phyloP scores from a whole-genome alignment of 257 asterid genomes.

The Nyctanthes arbortristis region DNA sequence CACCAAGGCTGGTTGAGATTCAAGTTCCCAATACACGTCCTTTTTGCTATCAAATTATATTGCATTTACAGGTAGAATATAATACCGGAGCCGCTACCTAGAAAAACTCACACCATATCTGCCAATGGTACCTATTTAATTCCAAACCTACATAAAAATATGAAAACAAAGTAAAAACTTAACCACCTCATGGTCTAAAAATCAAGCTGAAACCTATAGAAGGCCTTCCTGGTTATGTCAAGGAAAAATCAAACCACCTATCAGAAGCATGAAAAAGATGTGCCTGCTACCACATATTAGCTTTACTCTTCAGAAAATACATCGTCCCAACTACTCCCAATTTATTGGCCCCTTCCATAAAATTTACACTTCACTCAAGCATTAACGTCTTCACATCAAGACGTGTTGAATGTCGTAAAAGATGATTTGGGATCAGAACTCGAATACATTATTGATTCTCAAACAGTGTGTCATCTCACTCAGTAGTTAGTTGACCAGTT shows the following conservation, averaged over 20 bases:
- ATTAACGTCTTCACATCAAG: slow-evolving; percentile 32
- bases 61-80: slow-evolving; percentile 57
- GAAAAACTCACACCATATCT: slow-evolving; percentile 33
- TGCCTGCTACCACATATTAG: slow-evolving; percentile 33
- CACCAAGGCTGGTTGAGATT: slow-evolving; percentile 56
- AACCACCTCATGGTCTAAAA: slow-evolving; percentile 33
- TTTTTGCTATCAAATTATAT: slow-evolving; percentile 47
- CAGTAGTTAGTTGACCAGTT: slow-evolving; percentile 90
- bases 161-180: slow-evolving; percentile 29
- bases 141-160: slow-evolving; percentile 39
- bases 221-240: slow-evolving; percentile 27
- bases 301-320: slow-evolving; percentile 44
- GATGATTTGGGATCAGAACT: slow-evolving; percentile 27
- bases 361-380: slow-evolving; percentile 45
- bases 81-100: slow-evolving; percentile 22
- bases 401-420: slow-evolving; percentile 36
- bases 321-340: slow-evolving; percentile 35
- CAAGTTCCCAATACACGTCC: slow-evolving; percentile 36
- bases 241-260: slow-evolving; percentile 38
- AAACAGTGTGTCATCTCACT: slow-evolving; percentile 24
- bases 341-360: slow-evolving; percentile 42
- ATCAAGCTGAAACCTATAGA: slow-evolving; percentile 35
- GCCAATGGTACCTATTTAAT: slow-evolving; percentile 35
- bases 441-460: slow-evolving; percentile 27
- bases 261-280: slow-evolving; percentile 32